phyloP scores from a whole-genome alignment of 345 rosid species.

The Hibiscus syriacus region DNA sequence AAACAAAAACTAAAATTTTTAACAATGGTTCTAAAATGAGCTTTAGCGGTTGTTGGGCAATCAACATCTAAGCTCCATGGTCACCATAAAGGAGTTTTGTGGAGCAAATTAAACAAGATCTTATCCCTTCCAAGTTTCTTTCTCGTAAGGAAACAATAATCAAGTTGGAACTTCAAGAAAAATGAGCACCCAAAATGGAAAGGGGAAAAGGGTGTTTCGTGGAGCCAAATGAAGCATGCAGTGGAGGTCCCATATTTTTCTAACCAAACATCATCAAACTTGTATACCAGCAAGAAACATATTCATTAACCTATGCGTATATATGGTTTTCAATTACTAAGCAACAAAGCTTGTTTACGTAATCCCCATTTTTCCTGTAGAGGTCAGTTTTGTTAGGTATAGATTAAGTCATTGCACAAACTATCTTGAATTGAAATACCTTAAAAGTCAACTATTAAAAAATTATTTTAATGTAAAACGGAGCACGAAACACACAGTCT shows the following conservation, averaged over 20 bases:
- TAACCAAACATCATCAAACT: neutral
- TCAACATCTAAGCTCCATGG: neutral
- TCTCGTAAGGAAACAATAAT: neutral
- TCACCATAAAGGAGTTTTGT: conserved; percentile 25
- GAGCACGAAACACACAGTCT: no score
- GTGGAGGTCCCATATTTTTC: neutral
- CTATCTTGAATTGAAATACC: no score
- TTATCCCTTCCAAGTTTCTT: conserved; percentile 24
- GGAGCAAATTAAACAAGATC: conserved; percentile 33
- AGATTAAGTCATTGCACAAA: no score
- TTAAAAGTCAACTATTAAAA: no score
- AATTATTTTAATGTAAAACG: no score
- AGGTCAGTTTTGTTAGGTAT: no score
- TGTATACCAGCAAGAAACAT: neutral
- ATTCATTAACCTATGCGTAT: neutral
- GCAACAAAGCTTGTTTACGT: no score
- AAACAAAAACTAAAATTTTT: no score
- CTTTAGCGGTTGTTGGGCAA: neutral
- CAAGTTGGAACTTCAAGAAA: neutral
- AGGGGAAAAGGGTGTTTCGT: neutral
- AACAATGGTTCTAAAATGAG: no score
- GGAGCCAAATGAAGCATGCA: neutral
- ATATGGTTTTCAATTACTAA: neutral
- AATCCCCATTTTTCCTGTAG: no score
- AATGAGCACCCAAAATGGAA: neutral